Evolutionary conservation across 805 yeast genomes (phyloP).

Genomic region (Cyberlindnera maritima): DNA sequence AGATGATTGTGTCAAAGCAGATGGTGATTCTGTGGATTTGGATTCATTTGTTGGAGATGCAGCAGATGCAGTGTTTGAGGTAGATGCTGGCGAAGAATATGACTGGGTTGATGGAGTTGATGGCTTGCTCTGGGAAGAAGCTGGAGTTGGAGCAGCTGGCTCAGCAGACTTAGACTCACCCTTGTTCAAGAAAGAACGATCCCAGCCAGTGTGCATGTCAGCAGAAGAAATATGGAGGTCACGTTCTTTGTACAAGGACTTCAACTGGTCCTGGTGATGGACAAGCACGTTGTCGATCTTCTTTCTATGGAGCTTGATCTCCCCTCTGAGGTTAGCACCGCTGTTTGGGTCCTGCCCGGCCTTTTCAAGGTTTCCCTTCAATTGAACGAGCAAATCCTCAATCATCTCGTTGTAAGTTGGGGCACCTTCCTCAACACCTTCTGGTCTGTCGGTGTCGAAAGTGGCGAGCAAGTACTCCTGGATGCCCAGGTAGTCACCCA

Average conservation of each 20-base stretch:
- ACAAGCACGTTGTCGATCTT: conserved; percentile 67
- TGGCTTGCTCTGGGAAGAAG: neutral
- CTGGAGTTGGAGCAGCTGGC: neutral
- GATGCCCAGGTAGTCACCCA: conserved; percentile 32
- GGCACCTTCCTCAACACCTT: conserved; percentile 43
- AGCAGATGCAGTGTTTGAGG: conserved; percentile 14
- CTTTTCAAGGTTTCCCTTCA: conserved; percentile 55
- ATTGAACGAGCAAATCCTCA: conserved; percentile 80
- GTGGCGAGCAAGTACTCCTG: conserved; percentile 43
- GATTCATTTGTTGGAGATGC: neutral
- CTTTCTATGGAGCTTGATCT: conserved; percentile 55
- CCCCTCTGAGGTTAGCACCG: conserved; percentile 35
- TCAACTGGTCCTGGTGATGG: conserved; percentile 65
- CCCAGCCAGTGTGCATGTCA: conserved; percentile 90
- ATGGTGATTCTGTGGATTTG: conserved; percentile 2
- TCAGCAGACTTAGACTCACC: conserved; percentile 27
- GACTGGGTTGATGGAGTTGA: neutral
- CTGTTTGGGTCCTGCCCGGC: conserved; percentile 44
- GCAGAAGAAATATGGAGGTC: conserved; percentile 78
- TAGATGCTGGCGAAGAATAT: conserved; percentile 13
- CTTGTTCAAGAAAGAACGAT: conserved; percentile 76
- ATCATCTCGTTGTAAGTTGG: conserved; percentile 89
- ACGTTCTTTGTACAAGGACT: conserved; percentile 67
- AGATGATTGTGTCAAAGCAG: neutral
- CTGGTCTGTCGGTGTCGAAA: conserved; percentile 64